phyloP scores from a whole-genome alignment of 352 stramenopile genomes.

The Discostella stelligera region DNA sequence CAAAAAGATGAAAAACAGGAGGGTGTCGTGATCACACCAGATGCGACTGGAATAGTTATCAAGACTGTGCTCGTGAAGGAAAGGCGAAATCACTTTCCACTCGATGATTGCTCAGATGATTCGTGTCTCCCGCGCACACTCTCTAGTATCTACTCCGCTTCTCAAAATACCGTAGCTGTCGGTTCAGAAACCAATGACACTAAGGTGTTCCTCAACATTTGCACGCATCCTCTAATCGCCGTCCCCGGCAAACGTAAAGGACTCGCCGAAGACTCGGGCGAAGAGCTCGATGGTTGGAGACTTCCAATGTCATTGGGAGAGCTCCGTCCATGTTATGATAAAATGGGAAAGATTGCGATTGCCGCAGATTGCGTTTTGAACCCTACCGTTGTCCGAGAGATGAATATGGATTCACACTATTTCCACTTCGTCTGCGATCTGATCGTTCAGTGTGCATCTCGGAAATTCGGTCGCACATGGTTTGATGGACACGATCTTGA shows the following conservation, averaged over 20 bases:
- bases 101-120: slow-evolving; percentile 10
- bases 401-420: slow-evolving; percentile 31
- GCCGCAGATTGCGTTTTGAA: slow-evolving; percentile 46
- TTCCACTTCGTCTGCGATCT: slow-evolving; percentile 49
- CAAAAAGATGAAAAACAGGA: background rate
- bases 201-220: slow-evolving; percentile 57
- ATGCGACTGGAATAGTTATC: slow-evolving; percentile 47
- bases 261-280: slow-evolving; percentile 40
- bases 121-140: slow-evolving; percentile 15
- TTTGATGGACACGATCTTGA: slow-evolving; percentile 37
- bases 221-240: slow-evolving; percentile 47
- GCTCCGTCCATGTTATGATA: slow-evolving; percentile 44
- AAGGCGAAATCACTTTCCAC: slow-evolving; percentile 4
- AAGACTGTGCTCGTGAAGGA: slow-evolving; percentile 44
- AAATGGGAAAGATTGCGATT: slow-evolving; percentile 23
- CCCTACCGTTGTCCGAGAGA: slow-evolving; percentile 36
- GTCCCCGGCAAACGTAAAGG: slow-evolving; percentile 31
- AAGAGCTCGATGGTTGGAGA: slow-evolving; percentile 50
- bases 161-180: background rate
- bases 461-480: slow-evolving; percentile 38
- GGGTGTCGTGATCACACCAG: slow-evolving; percentile 43
- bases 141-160: slow-evolving; percentile 19
- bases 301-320: slow-evolving; percentile 53
- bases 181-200: slow-evolving; percentile 1
- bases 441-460: slow-evolving; percentile 38